These are phyloP conservation scores for Fusarium stilboides DNA, from an alignment of 2,329 filamentous ascomycete species.

Conservation along the genomic window DNA sequence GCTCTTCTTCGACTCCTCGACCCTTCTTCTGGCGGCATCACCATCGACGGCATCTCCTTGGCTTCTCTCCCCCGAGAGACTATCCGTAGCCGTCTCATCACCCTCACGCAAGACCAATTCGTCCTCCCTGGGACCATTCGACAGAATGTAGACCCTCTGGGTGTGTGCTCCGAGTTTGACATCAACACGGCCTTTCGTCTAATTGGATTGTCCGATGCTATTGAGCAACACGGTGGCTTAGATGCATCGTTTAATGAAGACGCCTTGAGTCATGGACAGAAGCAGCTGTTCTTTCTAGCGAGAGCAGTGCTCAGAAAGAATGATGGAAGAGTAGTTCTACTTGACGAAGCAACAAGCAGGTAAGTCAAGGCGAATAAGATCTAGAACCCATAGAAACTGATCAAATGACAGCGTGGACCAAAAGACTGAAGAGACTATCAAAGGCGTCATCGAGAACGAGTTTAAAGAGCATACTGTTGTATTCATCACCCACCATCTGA, in stretches of 20 bases:
- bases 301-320: conserved; percentile 60
- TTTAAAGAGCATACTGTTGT: conserved; percentile 67
- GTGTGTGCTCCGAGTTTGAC: conserved; percentile 51
- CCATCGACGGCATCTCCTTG: conserved; percentile 62
- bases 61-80: conserved; percentile 58
- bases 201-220: conserved; percentile 59
- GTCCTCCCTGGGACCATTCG: conserved; percentile 63
- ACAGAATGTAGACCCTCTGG: conserved; percentile 63
- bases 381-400: conserved; percentile 7
- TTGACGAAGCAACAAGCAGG: conserved; percentile 61
- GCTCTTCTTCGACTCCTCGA: conserved; percentile 66
- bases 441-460: conserved; percentile 51
- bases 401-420: conserved; percentile 51
- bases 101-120: conserved; percentile 66
- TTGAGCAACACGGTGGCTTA: conserved; percentile 58
- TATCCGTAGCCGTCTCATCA: conserved; percentile 61
- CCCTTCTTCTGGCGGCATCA: conserved; percentile 55
- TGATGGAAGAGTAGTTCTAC: conserved; percentile 58
- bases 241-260: conserved; percentile 55
- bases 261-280: conserved; percentile 62
- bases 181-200: conserved; percentile 60
- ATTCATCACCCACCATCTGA: conserved; percentile 58
- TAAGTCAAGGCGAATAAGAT: conserved; percentile 36
- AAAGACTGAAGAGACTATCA: conserved; percentile 54
- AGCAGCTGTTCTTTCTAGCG: conserved; percentile 66